Percentiles rank a stretch among this genome's conserved stretches.
These are phyloP conservation scores for Tricholoma sp. DNA, from an alignment of 768 basidiomycete species.

Conservation along the genomic window DNA sequence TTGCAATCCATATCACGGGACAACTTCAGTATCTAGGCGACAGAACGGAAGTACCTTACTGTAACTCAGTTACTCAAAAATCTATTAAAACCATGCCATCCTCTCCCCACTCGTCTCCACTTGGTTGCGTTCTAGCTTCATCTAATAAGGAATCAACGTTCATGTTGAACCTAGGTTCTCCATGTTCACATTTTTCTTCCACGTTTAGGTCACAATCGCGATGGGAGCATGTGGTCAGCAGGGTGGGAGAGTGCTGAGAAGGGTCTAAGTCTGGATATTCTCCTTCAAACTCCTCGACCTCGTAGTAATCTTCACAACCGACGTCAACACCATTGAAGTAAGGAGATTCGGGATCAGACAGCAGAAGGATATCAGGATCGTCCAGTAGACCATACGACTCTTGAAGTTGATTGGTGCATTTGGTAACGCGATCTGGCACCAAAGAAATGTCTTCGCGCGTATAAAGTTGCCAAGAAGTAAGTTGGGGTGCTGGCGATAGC, in stretches of 20 bases:
- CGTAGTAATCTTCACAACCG: constrained; percentile 1
- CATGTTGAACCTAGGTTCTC: constrained; percentile 9
- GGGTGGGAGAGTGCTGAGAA: constrained; percentile 11
- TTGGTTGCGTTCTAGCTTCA: not conserved
- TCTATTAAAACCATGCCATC: constrained; percentile 10
- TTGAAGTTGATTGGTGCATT: not conserved
- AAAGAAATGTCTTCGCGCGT: not conserved
- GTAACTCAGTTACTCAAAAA: too few species aligned
- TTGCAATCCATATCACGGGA: not conserved
- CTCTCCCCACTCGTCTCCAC: not conserved
- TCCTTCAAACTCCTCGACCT: constrained; percentile 10
- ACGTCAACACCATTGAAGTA: constrained; percentile 2
- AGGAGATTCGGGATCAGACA: constrained; percentile 9
- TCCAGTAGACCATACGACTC: constrained; percentile 3
- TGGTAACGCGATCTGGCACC: not conserved
- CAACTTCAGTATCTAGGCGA: not conserved
- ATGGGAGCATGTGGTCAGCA: constrained; percentile 14
- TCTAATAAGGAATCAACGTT: not conserved
- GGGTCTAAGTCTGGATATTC: constrained; percentile 8
- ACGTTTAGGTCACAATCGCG: constrained; percentile 7
- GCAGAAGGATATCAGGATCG: constrained; percentile 10
- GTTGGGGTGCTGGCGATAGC: not conserved
- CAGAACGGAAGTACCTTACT: not conserved
- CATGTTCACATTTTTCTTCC: constrained; percentile 9
- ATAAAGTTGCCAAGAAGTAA: not conserved